These are phyloP conservation scores for Neofusicoccum sp. DNA, from an alignment of 2,329 filamentous ascomycete species.

Conservation along the genomic window DNA sequence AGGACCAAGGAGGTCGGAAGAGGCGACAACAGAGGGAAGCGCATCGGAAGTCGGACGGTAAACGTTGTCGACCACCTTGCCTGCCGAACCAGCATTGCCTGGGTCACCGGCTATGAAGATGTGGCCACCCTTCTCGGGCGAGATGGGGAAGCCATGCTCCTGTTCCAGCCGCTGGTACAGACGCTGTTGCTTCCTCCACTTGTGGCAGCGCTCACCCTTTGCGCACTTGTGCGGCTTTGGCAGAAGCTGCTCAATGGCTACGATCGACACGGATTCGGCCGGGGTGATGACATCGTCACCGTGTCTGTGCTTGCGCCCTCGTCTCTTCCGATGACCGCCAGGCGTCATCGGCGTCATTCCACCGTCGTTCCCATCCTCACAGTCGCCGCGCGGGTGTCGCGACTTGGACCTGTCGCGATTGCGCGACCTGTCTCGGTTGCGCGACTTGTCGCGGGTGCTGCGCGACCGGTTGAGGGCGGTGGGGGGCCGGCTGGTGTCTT, in stretches of 20 bases:
- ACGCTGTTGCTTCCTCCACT: conserved; percentile 77
- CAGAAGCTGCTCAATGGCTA: conserved; percentile 85
- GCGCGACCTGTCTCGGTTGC: conserved; percentile 37
- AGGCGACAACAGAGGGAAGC: conserved; percentile 81
- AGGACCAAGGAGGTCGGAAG: conserved; percentile 83
- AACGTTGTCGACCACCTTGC: conserved; percentile 54
- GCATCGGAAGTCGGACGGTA: conserved; percentile 70
- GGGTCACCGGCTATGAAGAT: conserved; percentile 77
- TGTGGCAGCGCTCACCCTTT: conserved; percentile 82
- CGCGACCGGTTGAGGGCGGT: conserved; percentile 29
- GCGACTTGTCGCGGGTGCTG: conserved; percentile 33
- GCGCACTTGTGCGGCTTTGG: conserved; percentile 81
- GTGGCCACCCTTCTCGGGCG: conserved; percentile 60
- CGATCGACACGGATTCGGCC: conserved; percentile 82
- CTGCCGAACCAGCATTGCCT: conserved; percentile 67
- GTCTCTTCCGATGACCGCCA: conserved; percentile 35
- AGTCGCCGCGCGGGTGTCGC: conserved; percentile 19
- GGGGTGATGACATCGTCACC: conserved; percentile 69
- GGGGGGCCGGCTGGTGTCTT: conserved; percentile 48
- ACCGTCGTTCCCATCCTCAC: conserved; percentile 26
- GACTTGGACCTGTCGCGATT: conserved; percentile 37
- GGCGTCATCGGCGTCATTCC: conserved; percentile 33
- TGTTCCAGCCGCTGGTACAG: conserved; percentile 72
- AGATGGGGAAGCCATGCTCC: conserved; percentile 67
- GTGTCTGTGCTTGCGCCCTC: conserved; percentile 40